phyloP scores from a whole-genome alignment of 805 yeast genomes.

The Spathaspora girioi region DNA sequence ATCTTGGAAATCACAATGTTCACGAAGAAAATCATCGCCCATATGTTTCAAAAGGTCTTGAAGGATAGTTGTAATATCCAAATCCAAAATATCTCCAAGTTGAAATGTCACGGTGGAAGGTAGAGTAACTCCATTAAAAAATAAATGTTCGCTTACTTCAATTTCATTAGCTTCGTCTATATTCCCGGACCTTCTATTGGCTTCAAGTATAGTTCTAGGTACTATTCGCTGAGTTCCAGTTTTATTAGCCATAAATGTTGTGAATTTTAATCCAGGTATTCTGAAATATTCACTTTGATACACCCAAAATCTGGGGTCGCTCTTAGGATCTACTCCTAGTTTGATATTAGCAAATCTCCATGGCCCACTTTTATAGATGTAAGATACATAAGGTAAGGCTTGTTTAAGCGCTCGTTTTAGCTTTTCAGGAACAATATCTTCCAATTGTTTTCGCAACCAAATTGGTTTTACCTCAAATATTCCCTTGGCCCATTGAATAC shows the following conservation, averaged over 20 bases:
- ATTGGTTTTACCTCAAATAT: slow-evolving; percentile 73
- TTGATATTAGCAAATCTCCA: slow-evolving; percentile 86
- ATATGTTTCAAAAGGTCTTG: slow-evolving; percentile 25
- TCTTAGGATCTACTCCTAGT: slow-evolving; percentile 75
- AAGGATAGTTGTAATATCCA: slow-evolving; percentile 49
- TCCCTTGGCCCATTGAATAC: slow-evolving; percentile 39
- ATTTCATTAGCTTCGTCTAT: slow-evolving; percentile 12
- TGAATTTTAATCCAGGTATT: slow-evolving; percentile 25
- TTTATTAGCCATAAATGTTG: background rate
- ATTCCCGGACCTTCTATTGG: slow-evolving; percentile 1
- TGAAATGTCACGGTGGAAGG: slow-evolving; percentile 75
- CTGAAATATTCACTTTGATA: slow-evolving; percentile 89
- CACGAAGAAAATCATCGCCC: slow-evolving; percentile 30
- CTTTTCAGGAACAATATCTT: slow-evolving; percentile 48
- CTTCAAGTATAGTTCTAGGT: slow-evolving; percentile 21
- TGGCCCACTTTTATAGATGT: slow-evolving; percentile 83
- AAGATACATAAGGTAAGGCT: slow-evolving; percentile 83
- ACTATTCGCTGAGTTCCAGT: slow-evolving; percentile 8
- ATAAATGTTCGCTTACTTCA: slow-evolving; percentile 34
- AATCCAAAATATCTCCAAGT: slow-evolving; percentile 72
- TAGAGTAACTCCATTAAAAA: slow-evolving; percentile 67
- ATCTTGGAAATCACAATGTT: slow-evolving; percentile 47
- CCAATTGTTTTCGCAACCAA: slow-evolving; percentile 78
- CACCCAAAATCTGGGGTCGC: slow-evolving; percentile 48
- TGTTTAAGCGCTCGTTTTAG: slow-evolving; percentile 51